Evolutionary conservation across 75 land plant species (phyloP), one percentile per base, ranked within the genome.

Genomic region (Selaginella tamariscina): DNA sequence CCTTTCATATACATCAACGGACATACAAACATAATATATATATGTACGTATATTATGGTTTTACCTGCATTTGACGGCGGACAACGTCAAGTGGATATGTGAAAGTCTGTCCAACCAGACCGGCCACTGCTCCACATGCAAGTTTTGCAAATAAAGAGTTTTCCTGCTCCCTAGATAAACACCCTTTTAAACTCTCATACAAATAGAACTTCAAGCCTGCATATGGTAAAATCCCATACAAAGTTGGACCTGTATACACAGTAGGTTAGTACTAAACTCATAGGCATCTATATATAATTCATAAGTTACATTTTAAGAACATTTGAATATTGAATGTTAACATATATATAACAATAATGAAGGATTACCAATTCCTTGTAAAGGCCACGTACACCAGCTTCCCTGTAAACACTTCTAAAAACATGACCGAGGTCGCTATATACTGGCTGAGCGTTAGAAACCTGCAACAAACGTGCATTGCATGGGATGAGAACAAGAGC

Each of bases 51-150:
- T 59, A 9, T n/a, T 21, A 59, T 8, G 23, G 62, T 29, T 39
- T 39, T 75, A 89, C 98, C 88, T 94, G 98, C 98, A 94, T 94
- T 71, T 87, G 98, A 32, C 98, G 81, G 64, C 98, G 78, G 22
- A 94, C 98, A 71, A 94, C 98, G 75, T 94, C 98, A 31, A 94
- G 80, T 31, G 98, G 98, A 63, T 94, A 94, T 0, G 98, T 94
- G 67, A 89, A 32, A 11, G 96, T 94, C 54, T 94, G 98, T 13
- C 96, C 98, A 39, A 89, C 73, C 55, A 89, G 71, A 26, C 98
- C 98, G 66, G 98, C 98, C 23, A 85, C 32, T 26, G 91, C 85
- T 72, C 98, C 98, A 77, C 96, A 94, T 26, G 79, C 79, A 26
- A 94, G 83, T 49, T 83, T 82, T 70, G 77, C 81, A 44, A 60